Evolutionary conservation across 768 basidiomycete species (phyloP).

Genomic region (Antrodiella citrinella): DNA sequence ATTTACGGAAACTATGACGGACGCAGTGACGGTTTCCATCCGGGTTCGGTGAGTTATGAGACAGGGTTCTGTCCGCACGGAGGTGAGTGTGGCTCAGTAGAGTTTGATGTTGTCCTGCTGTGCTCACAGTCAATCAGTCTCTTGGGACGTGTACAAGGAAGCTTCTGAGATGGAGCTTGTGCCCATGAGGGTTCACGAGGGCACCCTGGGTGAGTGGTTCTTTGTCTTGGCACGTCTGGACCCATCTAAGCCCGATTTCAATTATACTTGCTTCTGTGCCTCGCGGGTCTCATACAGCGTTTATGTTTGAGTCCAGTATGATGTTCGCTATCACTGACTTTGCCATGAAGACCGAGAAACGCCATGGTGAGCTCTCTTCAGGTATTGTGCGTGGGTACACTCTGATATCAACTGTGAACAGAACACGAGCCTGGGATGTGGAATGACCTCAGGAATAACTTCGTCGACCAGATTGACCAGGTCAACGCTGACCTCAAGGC

Average conservation of each 20-base stretch:
- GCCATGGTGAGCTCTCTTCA: conserved; percentile 39
- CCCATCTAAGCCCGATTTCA: too few relatives aligned
- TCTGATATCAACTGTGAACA: conserved; percentile 13
- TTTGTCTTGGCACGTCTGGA: too few relatives aligned
- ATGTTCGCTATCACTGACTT: conserved; percentile 58
- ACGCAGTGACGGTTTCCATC: conserved; percentile 52
- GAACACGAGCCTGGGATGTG: conserved; percentile 64
- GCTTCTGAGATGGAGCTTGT: conserved; percentile 43
- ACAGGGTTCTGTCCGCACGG: conserved; percentile 61
- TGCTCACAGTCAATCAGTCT: conserved; percentile 27
- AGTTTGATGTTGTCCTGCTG: background rate
- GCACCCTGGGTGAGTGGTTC: conserved; percentile 38
- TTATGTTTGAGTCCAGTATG: conserved; percentile 61
- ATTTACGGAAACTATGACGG: conserved; percentile 59
- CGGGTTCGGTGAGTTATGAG: conserved; percentile 55
- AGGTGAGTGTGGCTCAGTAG: conserved; percentile 27
- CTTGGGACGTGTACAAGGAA: conserved; percentile 53
- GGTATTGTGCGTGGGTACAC: background rate
- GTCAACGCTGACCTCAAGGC: conserved; percentile 32
- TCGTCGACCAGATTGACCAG: conserved; percentile 48
- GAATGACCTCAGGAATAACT: conserved; percentile 50
- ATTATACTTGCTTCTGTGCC: background rate
- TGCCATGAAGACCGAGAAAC: conserved; percentile 52
- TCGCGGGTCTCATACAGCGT: conserved; percentile 26
- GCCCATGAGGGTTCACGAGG: conserved; percentile 45